Evolutionary conservation across 192 early-diverging fungal species (phyloP).

Genomic region (Coemansia sp.): DNA sequence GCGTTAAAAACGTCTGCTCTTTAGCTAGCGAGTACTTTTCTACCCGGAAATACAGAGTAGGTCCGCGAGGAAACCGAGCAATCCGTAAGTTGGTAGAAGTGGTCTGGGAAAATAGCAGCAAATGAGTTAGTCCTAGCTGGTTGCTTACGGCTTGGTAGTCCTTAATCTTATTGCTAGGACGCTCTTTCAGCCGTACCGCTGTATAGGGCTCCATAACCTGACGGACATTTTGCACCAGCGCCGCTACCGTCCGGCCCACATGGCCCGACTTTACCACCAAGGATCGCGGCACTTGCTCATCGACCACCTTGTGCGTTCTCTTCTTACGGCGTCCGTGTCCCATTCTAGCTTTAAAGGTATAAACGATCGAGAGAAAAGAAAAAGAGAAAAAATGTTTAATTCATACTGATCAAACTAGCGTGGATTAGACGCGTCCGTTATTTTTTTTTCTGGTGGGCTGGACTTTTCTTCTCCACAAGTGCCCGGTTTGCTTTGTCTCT

Average conservation of each 20-base stretch:
- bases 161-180: constrained; percentile 85
- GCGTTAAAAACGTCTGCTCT: constrained; percentile 76
- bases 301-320: constrained; percentile 51
- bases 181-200: constrained; percentile 81
- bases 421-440: background rate
- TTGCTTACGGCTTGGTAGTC: constrained; percentile 89
- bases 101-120: constrained; percentile 84
- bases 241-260: constrained; percentile 72
- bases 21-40: constrained; percentile 74
- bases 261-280: constrained; percentile 91
- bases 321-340: constrained; percentile 47
- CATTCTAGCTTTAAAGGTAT: constrained; percentile 13
- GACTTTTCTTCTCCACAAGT: no score
- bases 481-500: no score
- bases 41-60: constrained; percentile 87
- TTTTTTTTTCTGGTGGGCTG: background rate
- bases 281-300: constrained; percentile 69
- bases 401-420: background rate
- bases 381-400: constrained; percentile 9
- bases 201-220: constrained; percentile 94
- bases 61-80: constrained; percentile 83
- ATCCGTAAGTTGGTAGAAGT: constrained; percentile 81
- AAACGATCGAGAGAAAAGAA: background rate
- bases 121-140: constrained; percentile 82
- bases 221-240: constrained; percentile 81